Conservation (phyloP, 495 filamentous ascomycete species). For the Penicillium tannophilum region DNA sequence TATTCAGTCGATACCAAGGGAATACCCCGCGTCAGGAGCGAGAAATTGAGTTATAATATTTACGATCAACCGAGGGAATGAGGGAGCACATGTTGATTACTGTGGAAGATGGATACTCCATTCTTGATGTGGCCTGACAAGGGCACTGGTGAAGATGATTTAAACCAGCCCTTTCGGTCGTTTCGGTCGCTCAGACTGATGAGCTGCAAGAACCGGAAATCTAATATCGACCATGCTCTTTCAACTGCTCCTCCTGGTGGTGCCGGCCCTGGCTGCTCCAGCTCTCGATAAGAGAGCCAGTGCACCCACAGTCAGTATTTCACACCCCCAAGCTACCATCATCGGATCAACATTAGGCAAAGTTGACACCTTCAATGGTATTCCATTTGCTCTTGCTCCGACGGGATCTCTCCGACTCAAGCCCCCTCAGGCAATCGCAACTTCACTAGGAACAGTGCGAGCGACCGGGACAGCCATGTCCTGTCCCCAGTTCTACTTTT, state of each 20-base stretch:
- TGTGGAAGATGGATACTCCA: neutral
- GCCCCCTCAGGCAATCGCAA: slow-evolving; percentile 55
- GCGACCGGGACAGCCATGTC: slow-evolving; percentile 50
- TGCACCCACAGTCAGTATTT: slow-evolving; percentile 47
- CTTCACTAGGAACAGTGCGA: slow-evolving; percentile 51
- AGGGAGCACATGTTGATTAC: neutral
- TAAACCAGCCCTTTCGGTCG: neutral
- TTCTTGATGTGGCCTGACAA: neutral
- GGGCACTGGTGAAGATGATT: neutral
- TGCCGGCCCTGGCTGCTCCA: slow-evolving; percentile 19
- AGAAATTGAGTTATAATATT: neutral
- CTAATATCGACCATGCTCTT: slow-evolving; percentile 10
- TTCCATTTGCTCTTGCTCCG: slow-evolving; percentile 67
- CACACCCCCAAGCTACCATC: slow-evolving; percentile 49
- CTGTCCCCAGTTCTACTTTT: slow-evolving; percentile 56
- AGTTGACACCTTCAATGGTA: slow-evolving; percentile 60
- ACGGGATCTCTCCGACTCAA: slow-evolving; percentile 60
- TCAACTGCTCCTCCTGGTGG: slow-evolving; percentile 3
- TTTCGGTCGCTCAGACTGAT: neutral
- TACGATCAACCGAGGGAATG: neutral
- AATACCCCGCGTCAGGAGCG: neutral
- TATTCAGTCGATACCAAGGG: neutral
- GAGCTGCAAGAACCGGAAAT: neutral
- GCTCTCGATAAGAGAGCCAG: slow-evolving; percentile 24
- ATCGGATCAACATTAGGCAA: slow-evolving; percentile 41